Conservation (phyloP, 768 basidiomycete genomes). For the Mrakia frigida region DNA sequence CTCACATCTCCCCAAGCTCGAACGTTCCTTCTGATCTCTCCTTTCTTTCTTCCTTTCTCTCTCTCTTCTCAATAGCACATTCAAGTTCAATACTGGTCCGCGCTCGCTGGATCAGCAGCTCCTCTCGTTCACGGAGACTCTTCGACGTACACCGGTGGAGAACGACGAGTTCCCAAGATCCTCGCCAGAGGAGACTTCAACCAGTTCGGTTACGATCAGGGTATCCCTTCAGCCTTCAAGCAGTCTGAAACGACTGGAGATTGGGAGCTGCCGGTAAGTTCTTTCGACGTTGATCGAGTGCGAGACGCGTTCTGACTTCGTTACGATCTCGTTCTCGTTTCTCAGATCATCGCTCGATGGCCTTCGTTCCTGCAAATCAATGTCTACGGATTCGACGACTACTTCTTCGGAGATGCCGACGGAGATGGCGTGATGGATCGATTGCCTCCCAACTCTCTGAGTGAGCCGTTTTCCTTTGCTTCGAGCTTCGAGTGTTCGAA, state of each 20-base stretch:
- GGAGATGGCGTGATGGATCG: constrained; percentile 82
- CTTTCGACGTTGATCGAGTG: not conserved
- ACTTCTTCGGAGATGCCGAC: constrained; percentile 85
- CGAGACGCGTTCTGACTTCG: not conserved
- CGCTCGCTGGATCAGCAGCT: constrained; percentile 57
- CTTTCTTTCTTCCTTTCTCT: no score
- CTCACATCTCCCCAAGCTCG: no score
- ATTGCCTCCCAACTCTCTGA: constrained; percentile 66
- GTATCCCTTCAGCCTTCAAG: constrained; percentile 65
- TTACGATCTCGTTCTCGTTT: not conserved
- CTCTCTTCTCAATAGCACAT: no score
- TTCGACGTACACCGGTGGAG: constrained; percentile 52
- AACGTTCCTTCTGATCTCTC: no score
- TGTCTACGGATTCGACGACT: constrained; percentile 84
- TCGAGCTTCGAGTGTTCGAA: not conserved
- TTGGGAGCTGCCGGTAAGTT: constrained; percentile 58
- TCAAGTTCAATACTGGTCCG: constrained; percentile 86
- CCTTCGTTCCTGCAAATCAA: constrained; percentile 84
- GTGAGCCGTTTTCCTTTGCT: not conserved
- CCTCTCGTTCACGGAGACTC: constrained; percentile 73
- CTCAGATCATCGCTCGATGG: constrained; percentile 72
- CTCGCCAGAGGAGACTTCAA: constrained; percentile 86
- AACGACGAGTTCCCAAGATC: constrained; percentile 79
- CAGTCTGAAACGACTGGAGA: constrained; percentile 55
- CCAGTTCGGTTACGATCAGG: constrained; percentile 82